These are phyloP conservation scores for Neocucurbitaria cava DNA, from an alignment of 2,329 filamentous ascomycete genomes.

Conservation along the genomic window DNA sequence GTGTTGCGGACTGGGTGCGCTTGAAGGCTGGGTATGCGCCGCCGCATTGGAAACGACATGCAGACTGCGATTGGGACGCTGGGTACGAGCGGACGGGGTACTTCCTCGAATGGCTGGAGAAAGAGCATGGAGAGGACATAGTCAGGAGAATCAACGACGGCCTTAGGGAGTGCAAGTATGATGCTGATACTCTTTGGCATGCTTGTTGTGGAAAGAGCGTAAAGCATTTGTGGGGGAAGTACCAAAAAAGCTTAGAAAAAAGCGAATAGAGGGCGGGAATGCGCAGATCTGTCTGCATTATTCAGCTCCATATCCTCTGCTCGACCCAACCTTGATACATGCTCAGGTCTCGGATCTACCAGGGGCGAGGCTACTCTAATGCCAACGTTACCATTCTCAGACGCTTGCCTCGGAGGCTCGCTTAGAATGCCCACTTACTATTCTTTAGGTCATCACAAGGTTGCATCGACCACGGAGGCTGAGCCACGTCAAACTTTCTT, in stretches of 20 bases:
- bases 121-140: slow-evolving; percentile 59
- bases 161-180: slow-evolving; percentile 68
- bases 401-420: too few relatives aligned
- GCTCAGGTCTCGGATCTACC: too few relatives aligned
- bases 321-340: too few relatives aligned
- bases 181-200: slow-evolving; percentile 71
- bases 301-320: too few relatives aligned
- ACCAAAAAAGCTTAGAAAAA: slow-evolving; percentile 59
- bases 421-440: too few relatives aligned
- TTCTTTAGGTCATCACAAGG: too few relatives aligned
- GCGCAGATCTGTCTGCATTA: too few relatives aligned
- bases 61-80: slow-evolving; percentile 75
- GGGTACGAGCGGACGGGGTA: slow-evolving; percentile 93
- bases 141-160: slow-evolving; percentile 69
- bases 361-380: too few relatives aligned
- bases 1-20: slow-evolving; percentile 91
- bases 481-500: too few relatives aligned
- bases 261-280: not conserved
- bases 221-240: slow-evolving; percentile 76
- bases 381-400: too few relatives aligned
- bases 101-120: slow-evolving; percentile 86
- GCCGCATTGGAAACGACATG: slow-evolving; percentile 77
- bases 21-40: slow-evolving; percentile 75
- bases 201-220: slow-evolving; percentile 71
- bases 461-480: too few relatives aligned